A percentile compares a stretch with the other conserved stretches of the same genome.
Conservation (phyloP, 495 filamentous ascomycete species). For the Cercophora scortea region DNA sequence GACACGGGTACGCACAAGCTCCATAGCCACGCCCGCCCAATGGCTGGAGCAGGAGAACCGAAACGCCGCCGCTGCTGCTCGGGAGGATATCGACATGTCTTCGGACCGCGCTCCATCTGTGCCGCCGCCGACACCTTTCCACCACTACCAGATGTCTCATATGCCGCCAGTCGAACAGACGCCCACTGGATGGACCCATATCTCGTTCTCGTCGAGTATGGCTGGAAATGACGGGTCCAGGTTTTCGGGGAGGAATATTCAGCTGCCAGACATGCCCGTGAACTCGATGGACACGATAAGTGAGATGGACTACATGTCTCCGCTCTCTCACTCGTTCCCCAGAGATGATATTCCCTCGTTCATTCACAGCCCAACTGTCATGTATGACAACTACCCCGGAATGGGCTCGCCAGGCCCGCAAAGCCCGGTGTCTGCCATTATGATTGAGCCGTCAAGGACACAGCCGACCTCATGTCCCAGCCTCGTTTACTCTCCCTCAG, state of each 20-base stretch:
- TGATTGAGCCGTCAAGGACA: constrained; percentile 38
- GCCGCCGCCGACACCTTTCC: constrained; percentile 25
- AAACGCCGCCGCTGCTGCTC: too few relatives aligned
- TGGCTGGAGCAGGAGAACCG: constrained; percentile 28
- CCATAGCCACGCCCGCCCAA: constrained; percentile 26
- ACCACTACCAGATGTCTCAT: constrained; percentile 29
- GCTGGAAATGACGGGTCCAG: constrained; percentile 14
- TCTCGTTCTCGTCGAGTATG: constrained; percentile 22
- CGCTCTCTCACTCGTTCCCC: constrained; percentile 40
- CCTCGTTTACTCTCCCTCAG: constrained; percentile 39
- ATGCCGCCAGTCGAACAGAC: constrained; percentile 28
- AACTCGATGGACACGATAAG: constrained; percentile 45
- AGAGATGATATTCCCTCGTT: constrained; percentile 42
- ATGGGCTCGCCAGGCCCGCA: constrained; percentile 40
- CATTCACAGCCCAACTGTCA: constrained; percentile 42
- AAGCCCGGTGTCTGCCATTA: constrained; percentile 43
- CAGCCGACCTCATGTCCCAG: constrained; percentile 46
- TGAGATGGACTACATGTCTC: constrained; percentile 48
- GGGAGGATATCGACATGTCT: constrained; percentile 18
- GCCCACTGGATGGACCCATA: constrained; percentile 24
- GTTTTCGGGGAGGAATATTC: constrained; percentile 13
- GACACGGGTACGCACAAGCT: constrained; percentile 29
- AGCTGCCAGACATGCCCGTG: constrained; percentile 32
- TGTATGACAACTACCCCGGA: constrained; percentile 42
- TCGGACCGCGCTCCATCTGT: constrained; percentile 13